Percentiles rank a stretch among this genome's conserved stretches.
phyloP scores from a whole-genome alignment of 331 rosid genomes.

The Rosa hybrid region DNA sequence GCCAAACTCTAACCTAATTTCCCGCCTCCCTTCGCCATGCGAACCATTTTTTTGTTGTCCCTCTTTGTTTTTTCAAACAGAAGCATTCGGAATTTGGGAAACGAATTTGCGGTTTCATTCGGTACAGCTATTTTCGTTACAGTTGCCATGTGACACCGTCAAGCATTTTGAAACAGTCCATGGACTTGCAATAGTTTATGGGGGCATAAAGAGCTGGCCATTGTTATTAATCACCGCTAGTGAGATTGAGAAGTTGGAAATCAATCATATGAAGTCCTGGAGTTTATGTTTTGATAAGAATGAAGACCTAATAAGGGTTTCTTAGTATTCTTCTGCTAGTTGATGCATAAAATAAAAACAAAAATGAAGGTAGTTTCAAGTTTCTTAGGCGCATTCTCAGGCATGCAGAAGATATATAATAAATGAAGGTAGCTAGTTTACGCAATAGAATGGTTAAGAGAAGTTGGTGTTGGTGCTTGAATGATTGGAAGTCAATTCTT shows the following conservation, averaged over 20 bases:
- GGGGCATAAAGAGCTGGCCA: constrained; percentile 3
- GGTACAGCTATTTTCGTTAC: background rate
- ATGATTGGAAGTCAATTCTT: constrained; percentile 24
- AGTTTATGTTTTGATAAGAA: background rate
- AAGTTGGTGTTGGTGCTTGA: constrained; percentile 13
- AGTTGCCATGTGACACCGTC: constrained; percentile 27
- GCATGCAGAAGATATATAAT: background rate
- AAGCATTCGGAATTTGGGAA: background rate
- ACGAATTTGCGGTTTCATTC: background rate
- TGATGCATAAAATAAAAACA: background rate
- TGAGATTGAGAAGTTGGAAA: constrained; percentile 9
- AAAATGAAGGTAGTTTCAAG: constrained; percentile 7
- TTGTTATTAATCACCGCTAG: constrained; percentile 11
- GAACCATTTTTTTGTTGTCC: background rate
- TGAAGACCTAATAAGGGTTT: background rate
- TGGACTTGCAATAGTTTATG: background rate
- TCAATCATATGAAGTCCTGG: constrained; percentile 9
- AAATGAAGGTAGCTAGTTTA: background rate
- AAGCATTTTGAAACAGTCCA: constrained; percentile 9
- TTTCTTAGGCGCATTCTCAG: constrained; percentile 23
- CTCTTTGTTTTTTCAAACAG: background rate
- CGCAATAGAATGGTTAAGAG: constrained; percentile 5
- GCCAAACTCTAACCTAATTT: background rate
- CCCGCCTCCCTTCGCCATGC: background rate
- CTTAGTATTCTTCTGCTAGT: background rate